Conservation (phyloP, 2,329 filamentous ascomycete genomes). For the Sclerotinia minor region DNA sequence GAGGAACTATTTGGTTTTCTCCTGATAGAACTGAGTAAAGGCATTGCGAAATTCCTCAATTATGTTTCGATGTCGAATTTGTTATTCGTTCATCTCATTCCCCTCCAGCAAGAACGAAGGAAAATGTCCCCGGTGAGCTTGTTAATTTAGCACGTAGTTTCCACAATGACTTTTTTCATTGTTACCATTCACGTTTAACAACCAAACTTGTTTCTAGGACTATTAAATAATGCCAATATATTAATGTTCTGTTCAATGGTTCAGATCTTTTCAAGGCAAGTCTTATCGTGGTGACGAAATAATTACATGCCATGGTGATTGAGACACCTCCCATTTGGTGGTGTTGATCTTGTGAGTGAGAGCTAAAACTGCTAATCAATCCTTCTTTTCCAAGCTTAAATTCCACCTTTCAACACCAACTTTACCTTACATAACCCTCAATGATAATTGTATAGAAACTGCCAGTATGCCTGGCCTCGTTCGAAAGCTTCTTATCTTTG, state of each 20-base stretch:
- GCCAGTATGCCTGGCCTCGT: constrained; percentile 42
- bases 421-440: constrained; percentile 11
- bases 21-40: neutral
- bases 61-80: neutral
- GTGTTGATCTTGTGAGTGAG: constrained; percentile 12
- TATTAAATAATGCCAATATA: neutral
- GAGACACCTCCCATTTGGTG: neutral
- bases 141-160: neutral
- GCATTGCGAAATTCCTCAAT: no score
- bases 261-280: neutral
- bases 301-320: neutral
- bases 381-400: constrained; percentile 15
- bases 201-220: neutral
- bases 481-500: constrained; percentile 42
- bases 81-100: neutral
- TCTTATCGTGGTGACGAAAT: neutral
- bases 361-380: constrained; percentile 19
- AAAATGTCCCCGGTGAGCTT: constrained; percentile 8
- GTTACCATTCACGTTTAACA: neutral
- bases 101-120: neutral
- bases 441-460: constrained; percentile 31
- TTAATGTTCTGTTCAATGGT: neutral
- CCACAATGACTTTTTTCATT: neutral
- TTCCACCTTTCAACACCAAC: neutral
- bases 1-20: neutral